These are phyloP conservation scores for Megacollybia platyphylla DNA, from an alignment of 1,284 basidiomycete genomes.

Conservation along the genomic window DNA sequence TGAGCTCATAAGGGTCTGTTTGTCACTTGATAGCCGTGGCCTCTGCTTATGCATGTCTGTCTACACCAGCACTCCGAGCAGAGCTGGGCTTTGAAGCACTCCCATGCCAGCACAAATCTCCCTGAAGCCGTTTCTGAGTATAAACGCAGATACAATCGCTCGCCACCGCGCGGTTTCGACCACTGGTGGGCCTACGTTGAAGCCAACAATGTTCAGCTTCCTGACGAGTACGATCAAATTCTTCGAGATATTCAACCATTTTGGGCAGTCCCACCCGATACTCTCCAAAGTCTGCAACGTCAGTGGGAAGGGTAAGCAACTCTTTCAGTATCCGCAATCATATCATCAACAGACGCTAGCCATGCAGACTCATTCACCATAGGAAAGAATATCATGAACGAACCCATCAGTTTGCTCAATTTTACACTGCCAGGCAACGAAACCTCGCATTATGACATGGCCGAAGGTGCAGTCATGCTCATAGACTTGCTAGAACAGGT, in stretches of 20 bases:
- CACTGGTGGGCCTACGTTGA: constrained; percentile 43
- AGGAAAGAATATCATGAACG: constrained; percentile 13
- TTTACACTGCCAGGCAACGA: constrained; percentile 12
- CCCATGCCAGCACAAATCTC: constrained; percentile 37
- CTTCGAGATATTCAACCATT: constrained; percentile 32
- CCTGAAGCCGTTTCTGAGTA: constrained; percentile 44
- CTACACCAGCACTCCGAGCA: constrained; percentile 3
- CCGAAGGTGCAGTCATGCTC: constrained; percentile 14
- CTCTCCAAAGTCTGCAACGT: constrained; percentile 17
- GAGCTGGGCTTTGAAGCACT: constrained; percentile 37
- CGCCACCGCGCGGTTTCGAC: constrained; percentile 40
- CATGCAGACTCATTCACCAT: background rate
- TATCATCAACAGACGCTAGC: background rate
- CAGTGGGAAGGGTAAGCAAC: background rate
- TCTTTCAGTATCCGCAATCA: background rate
- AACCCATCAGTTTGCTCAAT: constrained; percentile 11
- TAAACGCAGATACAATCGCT: constrained; percentile 24
- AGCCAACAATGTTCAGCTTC: constrained; percentile 31
- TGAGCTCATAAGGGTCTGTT: constrained; percentile 34
- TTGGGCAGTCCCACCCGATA: constrained; percentile 30
- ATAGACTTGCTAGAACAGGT: constrained; percentile 18
- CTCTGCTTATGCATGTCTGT: no score
- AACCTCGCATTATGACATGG: constrained; percentile 7
- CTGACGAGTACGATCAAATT: constrained; percentile 47
- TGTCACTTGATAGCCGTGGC: constrained; percentile 7